Evolutionary conservation across 2,329 filamentous ascomycete species (phyloP), one percentile per base, ranked within the genome.

Genomic region (Passalora sequoiae): DNA sequence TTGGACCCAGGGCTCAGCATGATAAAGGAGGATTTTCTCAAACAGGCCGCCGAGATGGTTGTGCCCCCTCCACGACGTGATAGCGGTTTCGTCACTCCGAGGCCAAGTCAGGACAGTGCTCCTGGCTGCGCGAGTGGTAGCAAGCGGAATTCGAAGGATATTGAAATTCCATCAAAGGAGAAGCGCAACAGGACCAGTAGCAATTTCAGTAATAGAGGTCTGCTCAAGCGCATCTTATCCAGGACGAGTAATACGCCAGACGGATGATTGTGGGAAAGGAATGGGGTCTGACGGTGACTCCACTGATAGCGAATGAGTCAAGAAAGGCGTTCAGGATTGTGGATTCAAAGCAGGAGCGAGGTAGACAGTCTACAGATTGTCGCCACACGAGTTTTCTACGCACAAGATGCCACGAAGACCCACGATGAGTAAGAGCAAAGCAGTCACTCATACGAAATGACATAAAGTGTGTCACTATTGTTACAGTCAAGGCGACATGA

Each of bases 401-500:
- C n/a, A n/a, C n/a, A n/a, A n/a, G n/a, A n/a, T n/a, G n/a, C n/a
- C n/a, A n/a, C n/a, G n/a, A n/a, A n/a, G n/a, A n/a, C n/a, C n/a
- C n/a, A n/a, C n/a, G n/a, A n/a, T n/a, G n/a, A n/a, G n/a, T n/a
- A n/a, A n/a, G n/a, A n/a, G n/a, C n/a, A n/a, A n/a, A n/a, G n/a
- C n/a, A n/a, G n/a, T n/a, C n/a, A n/a, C n/a, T n/a, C n/a, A n/a
- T n/a, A n/a, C n/a, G n/a, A n/a, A n/a, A n/a, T n/a, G n/a, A n/a
- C n/a, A n/a, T n/a, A n/a, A n/a, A n/a, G n/a, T 58, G 55, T 59
- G n/a, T 32, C 55, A 53, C 37, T 48, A 51, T 39, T 59, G 58
- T 63, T 63, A 62, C 60, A 56, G 57, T 62, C 60, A 47, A 45
- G 43, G 44, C 36, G 42, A 45, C 57, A 63, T 45, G 44, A 40